These are phyloP conservation scores for Cyclaneusma minus DNA, from an alignment of 2,329 filamentous ascomycete genomes.

Conservation along the genomic window DNA sequence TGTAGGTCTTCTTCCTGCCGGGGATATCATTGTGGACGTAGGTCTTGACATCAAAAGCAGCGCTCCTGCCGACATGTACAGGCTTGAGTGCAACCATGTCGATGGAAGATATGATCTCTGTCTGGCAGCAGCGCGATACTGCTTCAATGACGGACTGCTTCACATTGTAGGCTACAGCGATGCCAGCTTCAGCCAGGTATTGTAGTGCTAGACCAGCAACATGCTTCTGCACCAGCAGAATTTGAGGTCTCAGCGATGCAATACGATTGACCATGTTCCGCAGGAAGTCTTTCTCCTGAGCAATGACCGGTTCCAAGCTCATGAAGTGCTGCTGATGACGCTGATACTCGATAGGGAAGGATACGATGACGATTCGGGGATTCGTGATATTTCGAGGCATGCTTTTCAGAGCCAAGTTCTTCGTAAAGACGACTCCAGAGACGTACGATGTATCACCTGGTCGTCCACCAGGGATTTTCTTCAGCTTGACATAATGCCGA, in stretches of 20 bases:
- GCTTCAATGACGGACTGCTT: conserved; percentile 93
- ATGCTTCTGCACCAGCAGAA: conserved; percentile 83
- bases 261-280: conserved; percentile 86
- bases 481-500: conserved; percentile 90
- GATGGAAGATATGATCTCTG: conserved; percentile 83
- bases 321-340: conserved; percentile 90
- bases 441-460: conserved; percentile 92
- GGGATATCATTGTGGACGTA: conserved; percentile 66
- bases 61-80: conserved; percentile 64
- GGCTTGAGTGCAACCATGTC: conserved; percentile 73
- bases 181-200: conserved; percentile 73
- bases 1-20: conserved; percentile 80
- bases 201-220: conserved; percentile 84
- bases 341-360: conserved; percentile 91
- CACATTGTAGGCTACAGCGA: conserved; percentile 91
- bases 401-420: conserved; percentile 89
- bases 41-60: conserved; percentile 88
- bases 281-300: conserved; percentile 89
- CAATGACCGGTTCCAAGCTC: conserved; percentile 92
- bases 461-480: conserved; percentile 83
- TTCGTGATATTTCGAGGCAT: conserved; percentile 79
- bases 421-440: conserved; percentile 91
- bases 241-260: conserved; percentile 65
- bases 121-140: conserved; percentile 81
- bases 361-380: conserved; percentile 81